These are phyloP conservation scores for Phalaenopsis aphrodite DNA, from an alignment of 106 monocot species.

Conservation along the genomic window DNA sequence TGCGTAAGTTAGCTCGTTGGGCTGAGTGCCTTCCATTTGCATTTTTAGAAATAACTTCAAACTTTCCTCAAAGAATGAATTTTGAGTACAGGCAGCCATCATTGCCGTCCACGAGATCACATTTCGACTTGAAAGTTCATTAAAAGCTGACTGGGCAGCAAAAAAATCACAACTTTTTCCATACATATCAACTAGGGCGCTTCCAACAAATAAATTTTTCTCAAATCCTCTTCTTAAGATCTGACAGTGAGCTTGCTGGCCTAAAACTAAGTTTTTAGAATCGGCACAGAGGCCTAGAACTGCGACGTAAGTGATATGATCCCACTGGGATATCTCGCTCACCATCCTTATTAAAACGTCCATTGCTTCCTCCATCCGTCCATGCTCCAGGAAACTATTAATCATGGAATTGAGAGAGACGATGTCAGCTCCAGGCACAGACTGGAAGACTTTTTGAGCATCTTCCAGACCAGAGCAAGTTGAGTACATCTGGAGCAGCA, in stretches of 20 bases:
- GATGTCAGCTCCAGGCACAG: constrained; percentile 16
- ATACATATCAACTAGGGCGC: constrained; percentile 53
- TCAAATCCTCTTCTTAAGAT: constrained; percentile 33
- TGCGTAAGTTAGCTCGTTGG: constrained; percentile 51
- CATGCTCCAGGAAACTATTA: constrained; percentile 41
- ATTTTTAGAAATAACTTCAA: constrained; percentile 43
- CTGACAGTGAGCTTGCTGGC: constrained; percentile 51
- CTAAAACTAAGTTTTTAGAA: constrained; percentile 25
- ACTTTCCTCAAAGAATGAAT: constrained; percentile 55
- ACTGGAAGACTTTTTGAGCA: constrained; percentile 26
- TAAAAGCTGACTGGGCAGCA: constrained; percentile 24
- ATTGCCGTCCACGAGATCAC: constrained; percentile 61
- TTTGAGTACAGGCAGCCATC: constrained; percentile 47
- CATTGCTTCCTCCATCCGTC: constrained; percentile 17
- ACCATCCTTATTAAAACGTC: constrained; percentile 30
- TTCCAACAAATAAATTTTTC: constrained; percentile 33
- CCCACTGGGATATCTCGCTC: constrained; percentile 36
- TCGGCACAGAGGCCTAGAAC: constrained; percentile 48
- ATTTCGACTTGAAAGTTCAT: constrained; percentile 22
- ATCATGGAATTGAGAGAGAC: constrained; percentile 56
- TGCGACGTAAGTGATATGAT: constrained; percentile 45
- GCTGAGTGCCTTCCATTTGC: constrained; percentile 22
- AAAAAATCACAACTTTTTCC: constrained; percentile 42
- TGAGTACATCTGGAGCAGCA: constrained; percentile 48
- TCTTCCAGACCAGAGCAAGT: constrained; percentile 28